These are phyloP conservation scores for Globisporangium splendens DNA, from an alignment of 352 stramenopile genomes.

Conservation along the genomic window DNA sequence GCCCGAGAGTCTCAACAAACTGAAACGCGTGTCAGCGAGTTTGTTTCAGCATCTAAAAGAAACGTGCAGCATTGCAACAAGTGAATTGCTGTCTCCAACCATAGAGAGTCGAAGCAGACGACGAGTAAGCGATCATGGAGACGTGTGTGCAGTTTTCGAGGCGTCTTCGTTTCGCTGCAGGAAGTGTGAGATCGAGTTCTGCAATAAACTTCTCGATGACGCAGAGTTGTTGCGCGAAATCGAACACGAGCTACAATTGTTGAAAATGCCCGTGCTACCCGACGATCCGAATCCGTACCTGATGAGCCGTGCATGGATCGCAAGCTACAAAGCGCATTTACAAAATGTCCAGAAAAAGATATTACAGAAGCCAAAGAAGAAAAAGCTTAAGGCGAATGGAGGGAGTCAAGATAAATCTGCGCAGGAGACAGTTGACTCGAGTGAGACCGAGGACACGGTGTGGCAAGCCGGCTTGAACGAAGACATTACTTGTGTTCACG, in stretches of 20 bases:
- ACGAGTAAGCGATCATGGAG: constrained; percentile 7
- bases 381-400: constrained; percentile 18
- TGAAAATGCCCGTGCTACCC: constrained; percentile 35
- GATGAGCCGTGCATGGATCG: constrained; percentile 71
- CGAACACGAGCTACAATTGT: constrained; percentile 36
- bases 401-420: constrained; percentile 11
- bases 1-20: constrained; percentile 39
- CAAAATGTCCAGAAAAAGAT: constrained; percentile 47
- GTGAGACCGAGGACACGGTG: constrained; percentile 14
- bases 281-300: constrained; percentile 30
- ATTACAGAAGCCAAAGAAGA: constrained; percentile 20
- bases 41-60: constrained; percentile 44
- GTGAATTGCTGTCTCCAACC: constrained; percentile 6
- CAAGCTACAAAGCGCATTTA: constrained; percentile 67
- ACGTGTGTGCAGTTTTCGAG: constrained; percentile 29
- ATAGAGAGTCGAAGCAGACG: neutral
- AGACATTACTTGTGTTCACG: constrained; percentile 72
- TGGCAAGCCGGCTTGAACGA: constrained; percentile 57
- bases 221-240: constrained; percentile 49
- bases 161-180: constrained; percentile 41
- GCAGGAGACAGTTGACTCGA: constrained; percentile 4
- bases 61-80: constrained; percentile 25
- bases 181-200: constrained; percentile 43
- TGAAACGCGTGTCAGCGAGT: constrained; percentile 60
- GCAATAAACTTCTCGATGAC: constrained; percentile 49